Evolutionary conservation across 1,139 yeast genomes (phyloP).

Genomic region (Lodderomyces pseudojiufengensis): DNA sequence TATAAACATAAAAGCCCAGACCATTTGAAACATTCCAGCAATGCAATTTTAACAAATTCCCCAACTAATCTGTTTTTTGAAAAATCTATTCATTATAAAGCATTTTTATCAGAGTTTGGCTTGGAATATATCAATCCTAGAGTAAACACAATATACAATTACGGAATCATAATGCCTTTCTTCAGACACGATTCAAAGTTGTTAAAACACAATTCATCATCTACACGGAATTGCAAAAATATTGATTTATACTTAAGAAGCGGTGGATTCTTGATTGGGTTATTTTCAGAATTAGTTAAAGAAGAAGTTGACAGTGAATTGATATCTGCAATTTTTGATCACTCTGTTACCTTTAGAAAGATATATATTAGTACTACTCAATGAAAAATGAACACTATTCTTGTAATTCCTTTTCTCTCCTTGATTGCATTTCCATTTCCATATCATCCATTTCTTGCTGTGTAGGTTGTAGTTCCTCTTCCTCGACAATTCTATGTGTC

Average conservation of each 20-base stretch:
- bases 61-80: conserved; percentile 34
- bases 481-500: neutral
- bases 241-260: conserved; percentile 47
- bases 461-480: neutral
- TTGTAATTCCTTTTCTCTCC: conserved; percentile 26
- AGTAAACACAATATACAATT: conserved; percentile 30
- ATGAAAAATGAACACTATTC: conserved; percentile 1
- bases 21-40: conserved; percentile 14
- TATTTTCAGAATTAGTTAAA: conserved; percentile 34
- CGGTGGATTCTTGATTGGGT: conserved; percentile 58
- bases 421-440: conserved; percentile 32
- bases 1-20: conserved; percentile 18
- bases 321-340: conserved; percentile 45
- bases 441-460: conserved; percentile 15
- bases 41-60: conserved; percentile 2
- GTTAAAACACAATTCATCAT: conserved; percentile 29
- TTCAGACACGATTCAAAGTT: conserved; percentile 38
- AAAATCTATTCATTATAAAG: conserved; percentile 43
- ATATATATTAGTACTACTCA: conserved; percentile 28
- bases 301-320: conserved; percentile 36
- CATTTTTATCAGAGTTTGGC: conserved; percentile 56
- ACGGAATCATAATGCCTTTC: conserved; percentile 54
- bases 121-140: conserved; percentile 34
- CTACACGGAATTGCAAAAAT: conserved; percentile 16
- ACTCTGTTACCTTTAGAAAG: conserved; percentile 38